These are phyloP conservation scores for Flaveria linearis DNA, from an alignment of 129 eudicot genomes.

Conservation along the genomic window DNA sequence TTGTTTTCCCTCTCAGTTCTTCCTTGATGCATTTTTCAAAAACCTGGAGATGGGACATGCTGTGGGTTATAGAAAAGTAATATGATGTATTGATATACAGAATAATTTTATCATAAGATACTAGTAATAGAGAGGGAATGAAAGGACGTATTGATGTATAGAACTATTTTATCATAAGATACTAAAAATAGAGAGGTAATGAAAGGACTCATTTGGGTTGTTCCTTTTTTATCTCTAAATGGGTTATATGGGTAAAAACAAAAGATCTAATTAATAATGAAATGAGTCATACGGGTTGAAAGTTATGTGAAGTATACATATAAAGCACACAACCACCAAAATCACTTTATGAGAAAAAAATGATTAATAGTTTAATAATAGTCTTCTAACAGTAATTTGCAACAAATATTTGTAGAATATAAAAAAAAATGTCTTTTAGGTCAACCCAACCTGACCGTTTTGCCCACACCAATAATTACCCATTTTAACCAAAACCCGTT, in stretches of 20 bases:
- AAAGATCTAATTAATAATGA: background rate
- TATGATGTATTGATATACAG: background rate
- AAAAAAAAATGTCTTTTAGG: background rate
- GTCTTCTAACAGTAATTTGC: background rate
- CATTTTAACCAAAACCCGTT: background rate
- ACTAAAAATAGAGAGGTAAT: background rate
- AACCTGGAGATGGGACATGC: slow-evolving; percentile 48
- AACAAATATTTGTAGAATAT: slow-evolving; percentile 1
- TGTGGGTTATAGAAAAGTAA: background rate
- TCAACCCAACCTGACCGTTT: background rate
- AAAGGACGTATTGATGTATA: background rate
- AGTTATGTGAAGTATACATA: background rate
- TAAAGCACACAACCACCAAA: background rate
- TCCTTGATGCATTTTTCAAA: slow-evolving; percentile 84
- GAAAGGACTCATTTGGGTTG: background rate
- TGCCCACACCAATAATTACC: background rate
- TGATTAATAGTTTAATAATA: background rate
- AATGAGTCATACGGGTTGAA: background rate
- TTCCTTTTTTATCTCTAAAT: background rate
- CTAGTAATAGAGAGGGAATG: background rate
- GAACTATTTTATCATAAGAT: background rate
- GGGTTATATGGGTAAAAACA: background rate
- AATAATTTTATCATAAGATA: background rate
- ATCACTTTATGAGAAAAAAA: background rate
- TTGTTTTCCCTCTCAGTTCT: slow-evolving; percentile 75